phyloP scores from a whole-genome alignment of 2,329 filamentous ascomycete genomes.

The Diaporthe vaccinii region DNA sequence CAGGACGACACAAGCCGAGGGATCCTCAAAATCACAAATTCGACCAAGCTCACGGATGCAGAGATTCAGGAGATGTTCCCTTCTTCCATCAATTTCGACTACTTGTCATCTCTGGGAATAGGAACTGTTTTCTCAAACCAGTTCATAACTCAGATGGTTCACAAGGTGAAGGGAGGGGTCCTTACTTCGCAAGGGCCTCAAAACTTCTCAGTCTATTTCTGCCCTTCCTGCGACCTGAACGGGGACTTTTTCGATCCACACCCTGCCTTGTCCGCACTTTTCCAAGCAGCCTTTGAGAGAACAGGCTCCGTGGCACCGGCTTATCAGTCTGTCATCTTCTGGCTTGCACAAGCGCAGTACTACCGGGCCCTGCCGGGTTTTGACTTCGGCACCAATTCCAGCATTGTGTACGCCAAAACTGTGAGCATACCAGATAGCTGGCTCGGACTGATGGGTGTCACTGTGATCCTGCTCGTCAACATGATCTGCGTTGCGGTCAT shows the following conservation, averaged over 20 bases:
- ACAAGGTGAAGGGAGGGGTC: not conserved
- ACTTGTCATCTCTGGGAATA: not conserved
- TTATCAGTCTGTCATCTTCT: not conserved
- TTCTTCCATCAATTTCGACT: not conserved
- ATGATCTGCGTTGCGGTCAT: not conserved
- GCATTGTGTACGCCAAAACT: not conserved
- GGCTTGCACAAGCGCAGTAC: slow-evolving; percentile 2
- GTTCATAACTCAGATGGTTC: not conserved
- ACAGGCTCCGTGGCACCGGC: not conserved
- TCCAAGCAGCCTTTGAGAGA: not conserved
- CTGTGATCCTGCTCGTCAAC: not conserved
- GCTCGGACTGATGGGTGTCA: not conserved
- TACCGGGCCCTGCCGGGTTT: not conserved
- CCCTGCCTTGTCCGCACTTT: not conserved
- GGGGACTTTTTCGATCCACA: not conserved
- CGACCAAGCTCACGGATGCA: not conserved
- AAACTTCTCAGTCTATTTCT: slow-evolving; percentile 9
- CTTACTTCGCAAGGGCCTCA: not conserved
- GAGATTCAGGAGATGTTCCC: not conserved
- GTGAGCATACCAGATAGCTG: not conserved
- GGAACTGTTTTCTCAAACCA: not conserved
- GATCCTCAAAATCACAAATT: not conserved
- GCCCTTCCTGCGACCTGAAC: not conserved
- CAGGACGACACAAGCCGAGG: not conserved
- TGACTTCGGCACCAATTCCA: not conserved